Evolutionary conservation across 257 asterid species (phyloP), one percentile per base, ranked within the genome.

Genomic region (Catharanthus roseus): DNA sequence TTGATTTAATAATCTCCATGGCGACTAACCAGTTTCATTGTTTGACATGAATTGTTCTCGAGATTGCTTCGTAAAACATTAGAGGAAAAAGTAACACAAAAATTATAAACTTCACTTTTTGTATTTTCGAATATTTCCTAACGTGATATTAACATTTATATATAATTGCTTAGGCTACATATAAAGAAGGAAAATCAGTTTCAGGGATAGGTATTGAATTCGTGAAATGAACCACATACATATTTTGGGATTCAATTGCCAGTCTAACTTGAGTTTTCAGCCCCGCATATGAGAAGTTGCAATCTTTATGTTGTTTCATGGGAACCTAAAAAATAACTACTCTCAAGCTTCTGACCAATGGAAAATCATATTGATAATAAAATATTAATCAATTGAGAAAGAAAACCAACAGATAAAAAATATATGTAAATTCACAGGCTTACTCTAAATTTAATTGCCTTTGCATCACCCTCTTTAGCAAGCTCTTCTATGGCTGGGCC

Each of bases 261-360:
- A 95, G 84, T 78, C 92, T 88, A 81, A 91, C 99, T 91, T 95
- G 99, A 77, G 96, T 95, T 87, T 95, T 95, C 77, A 95, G 92
- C 75, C 99, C 99, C 24, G 99, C 97, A 58, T 88, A 95, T 26
- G 99, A 95, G 81, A 95, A 95, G 83, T 91, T 95, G 85, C 98
- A 95, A 82, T 89, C 95, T 77, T 86, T 95, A 75, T 95, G 95
- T 77, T 95, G 97, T 83, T 87, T 95, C 99, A 95, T 95, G 29
- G 98, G 99, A 76, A 95, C 99, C 99, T 92, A 58, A 23, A 61
- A 71, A 70, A 77, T 47, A 79, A 64, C 49, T 19, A 26, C 69
- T 2, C 72, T 82, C 71, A 87, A 58, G 36, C 75, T 34, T 58
- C 57, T 33, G 45, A 45, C 69, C 33, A 10, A 64, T n/a, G 41